A percentile compares a stretch with the other conserved stretches of the same genome.
These are phyloP conservation scores for Triticum aestivum DNA, from an alignment of 176 grass and related monocot species.

Conservation along the genomic window IWGSC_CS_RefSeq_v2.1 NC_057812.1:533474634-533475133, in stretches of 20 bases:
- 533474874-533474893: too few species aligned
- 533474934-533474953: not conserved
- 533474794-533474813: constrained; percentile 1
- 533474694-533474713: not conserved
- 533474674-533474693: not conserved
- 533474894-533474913: not conserved
- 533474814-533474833: constrained; percentile 12
- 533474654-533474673: not conserved
- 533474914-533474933: not conserved
- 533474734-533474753: constrained; percentile 35
- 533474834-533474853: constrained; percentile 30
- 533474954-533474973: constrained; percentile 36
- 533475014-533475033: constrained; percentile 40
- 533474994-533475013: constrained; percentile 22
- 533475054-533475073: constrained; percentile 45
- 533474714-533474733: not conserved
- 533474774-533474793: not conserved
- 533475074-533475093: constrained; percentile 38
- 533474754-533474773: constrained; percentile 55
- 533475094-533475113: not conserved
- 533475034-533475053: constrained; percentile 22
- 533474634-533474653: not conserved
- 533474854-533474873: not conserved
- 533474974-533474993: constrained; percentile 47
- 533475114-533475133: not conserved